Evolutionary conservation across 169 alveolate genomes (phyloP), one percentile per base, ranked within the genome.

Genomic region (Babesia caballi): DNA sequence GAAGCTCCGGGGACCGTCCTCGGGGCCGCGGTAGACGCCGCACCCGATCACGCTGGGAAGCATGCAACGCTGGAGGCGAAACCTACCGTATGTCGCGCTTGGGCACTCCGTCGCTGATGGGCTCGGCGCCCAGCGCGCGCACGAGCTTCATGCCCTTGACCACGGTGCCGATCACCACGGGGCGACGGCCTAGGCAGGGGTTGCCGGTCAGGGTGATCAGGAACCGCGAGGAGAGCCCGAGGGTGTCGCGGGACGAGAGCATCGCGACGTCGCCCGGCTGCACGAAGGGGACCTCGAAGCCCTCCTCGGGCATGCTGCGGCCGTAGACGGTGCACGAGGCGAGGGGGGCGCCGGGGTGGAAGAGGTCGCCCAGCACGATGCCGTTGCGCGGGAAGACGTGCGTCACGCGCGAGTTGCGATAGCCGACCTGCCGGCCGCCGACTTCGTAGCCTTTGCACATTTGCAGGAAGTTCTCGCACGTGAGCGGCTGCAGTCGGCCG

Each of bases 191-290:
- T 40, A 86, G 58, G 30, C 63, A 59, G 17, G 88, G 87, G 66
- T 82, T 75, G 40, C 72, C 66, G 19, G 85, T 58, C 65, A 86
- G 71, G 50, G 92, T 86, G 60, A 86, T 86, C 46, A 86, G 66
- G 70, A 82, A 82, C 41, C 88, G 74, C 23, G 92, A 86, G 44
- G 90, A 40, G 38, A 77, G 51, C 17, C 90, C 88, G 35, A 68
- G 71, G 14, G 28, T 41, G 30, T 83, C 86, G 52, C 83, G 78
- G 41, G 83, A 68, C 47, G 75, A 63, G 41, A 67, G 66, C 84
- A 86, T 71, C 35, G 92, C 92, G 49, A 86, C 90, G 60, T 86
- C 92, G 32, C 92, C 92, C 44, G 75, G 90, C 57, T 86, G 92
- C 15, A 86, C 89, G 65, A 86, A 86, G 46, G 67, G 75, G 58